Evolutionary conservation across 805 yeast species (phyloP).

Genomic region (Yarrowia sp.): DNA sequence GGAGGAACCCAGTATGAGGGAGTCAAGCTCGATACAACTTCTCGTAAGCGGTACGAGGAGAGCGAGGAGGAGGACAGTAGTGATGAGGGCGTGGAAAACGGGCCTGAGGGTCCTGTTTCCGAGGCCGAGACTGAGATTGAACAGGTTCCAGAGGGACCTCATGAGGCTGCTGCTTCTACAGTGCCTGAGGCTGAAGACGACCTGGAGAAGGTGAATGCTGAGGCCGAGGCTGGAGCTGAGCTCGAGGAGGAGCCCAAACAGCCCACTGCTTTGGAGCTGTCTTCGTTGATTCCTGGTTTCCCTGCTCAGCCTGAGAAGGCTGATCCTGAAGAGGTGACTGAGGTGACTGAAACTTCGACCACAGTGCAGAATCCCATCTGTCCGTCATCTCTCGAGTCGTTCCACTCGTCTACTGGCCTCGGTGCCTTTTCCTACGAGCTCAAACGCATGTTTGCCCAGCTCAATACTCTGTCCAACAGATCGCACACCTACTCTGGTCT

Average conservation of each 20-base stretch:
- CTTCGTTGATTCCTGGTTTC: slow-evolving; percentile 12
- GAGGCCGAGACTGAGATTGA: slow-evolving; percentile 7
- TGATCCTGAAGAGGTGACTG: slow-evolving; percentile 3
- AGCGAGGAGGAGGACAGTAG: slow-evolving; percentile 27
- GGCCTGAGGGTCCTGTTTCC: background rate
- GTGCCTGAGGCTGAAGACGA: background rate
- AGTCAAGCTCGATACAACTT: slow-evolving; percentile 26
- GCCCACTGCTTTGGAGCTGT: background rate
- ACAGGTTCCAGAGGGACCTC: background rate
- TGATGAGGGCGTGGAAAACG: slow-evolving; percentile 1
- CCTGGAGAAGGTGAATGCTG: background rate
- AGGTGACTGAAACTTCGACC: background rate
- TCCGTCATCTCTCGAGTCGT: background rate
- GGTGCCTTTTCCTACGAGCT: slow-evolving; percentile 21
- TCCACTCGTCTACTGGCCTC: background rate
- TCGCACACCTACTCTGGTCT: slow-evolving; percentile 22
- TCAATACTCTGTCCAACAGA: background rate
- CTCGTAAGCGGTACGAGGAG: slow-evolving; percentile 26
- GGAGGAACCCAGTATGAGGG: slow-evolving; percentile 34
- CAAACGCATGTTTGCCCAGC: slow-evolving; percentile 24
- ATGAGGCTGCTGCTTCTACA: too few species aligned
- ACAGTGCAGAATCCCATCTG: slow-evolving; percentile 6
- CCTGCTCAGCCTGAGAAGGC: slow-evolving; percentile 23
- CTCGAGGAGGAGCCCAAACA: background rate
- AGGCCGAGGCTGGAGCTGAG: background rate